These are phyloP conservation scores for Tolypocladium nubicola DNA, from an alignment of 2,329 filamentous ascomycete species.

Conservation along the genomic window DNA sequence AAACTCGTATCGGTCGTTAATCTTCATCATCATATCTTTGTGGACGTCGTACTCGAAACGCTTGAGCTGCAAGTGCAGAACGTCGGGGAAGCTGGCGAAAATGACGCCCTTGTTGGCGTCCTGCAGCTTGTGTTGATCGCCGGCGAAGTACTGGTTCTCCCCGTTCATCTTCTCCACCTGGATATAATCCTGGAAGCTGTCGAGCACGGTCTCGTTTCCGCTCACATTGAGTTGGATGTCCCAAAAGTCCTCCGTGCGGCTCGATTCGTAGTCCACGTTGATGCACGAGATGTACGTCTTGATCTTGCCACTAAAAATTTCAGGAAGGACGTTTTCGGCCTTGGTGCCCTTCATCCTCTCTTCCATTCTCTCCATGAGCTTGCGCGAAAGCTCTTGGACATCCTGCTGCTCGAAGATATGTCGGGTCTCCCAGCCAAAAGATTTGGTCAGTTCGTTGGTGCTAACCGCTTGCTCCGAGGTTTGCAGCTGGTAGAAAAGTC, in stretches of 20 bases:
- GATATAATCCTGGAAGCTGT: slow-evolving; percentile 94
- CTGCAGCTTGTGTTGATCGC: slow-evolving; percentile 81
- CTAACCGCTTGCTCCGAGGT: slow-evolving; percentile 74
- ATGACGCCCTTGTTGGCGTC: slow-evolving; percentile 98
- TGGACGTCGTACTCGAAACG: slow-evolving; percentile 97
- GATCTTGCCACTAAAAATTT: slow-evolving; percentile 93
- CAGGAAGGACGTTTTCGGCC: slow-evolving; percentile 76
- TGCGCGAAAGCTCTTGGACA: slow-evolving; percentile 91
- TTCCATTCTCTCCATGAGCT: slow-evolving; percentile 95
- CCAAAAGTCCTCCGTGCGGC: slow-evolving; percentile 94
- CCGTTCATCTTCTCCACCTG: slow-evolving; percentile 94
- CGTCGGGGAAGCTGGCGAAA: slow-evolving; percentile 88
- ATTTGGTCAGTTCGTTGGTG: slow-evolving; percentile 88
- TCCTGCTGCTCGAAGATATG: slow-evolving; percentile 99
- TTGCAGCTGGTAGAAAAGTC: slow-evolving; percentile 90
- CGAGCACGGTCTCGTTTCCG: slow-evolving; percentile 83
- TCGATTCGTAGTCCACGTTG: slow-evolving; percentile 95
- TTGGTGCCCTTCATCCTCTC: slow-evolving; percentile 96
- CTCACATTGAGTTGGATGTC: slow-evolving; percentile 96
- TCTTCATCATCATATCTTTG: slow-evolving; percentile 96
- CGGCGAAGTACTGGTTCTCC: slow-evolving; percentile 96
- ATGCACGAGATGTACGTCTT: slow-evolving; percentile 99
- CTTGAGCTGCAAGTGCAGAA: slow-evolving; percentile 90
- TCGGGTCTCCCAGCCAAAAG: slow-evolving; percentile 95
- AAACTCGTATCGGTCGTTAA: slow-evolving; percentile 88